Conservation (phyloP, 768 basidiomycete species). For the Pulveroboletus ravenelii region DNA sequence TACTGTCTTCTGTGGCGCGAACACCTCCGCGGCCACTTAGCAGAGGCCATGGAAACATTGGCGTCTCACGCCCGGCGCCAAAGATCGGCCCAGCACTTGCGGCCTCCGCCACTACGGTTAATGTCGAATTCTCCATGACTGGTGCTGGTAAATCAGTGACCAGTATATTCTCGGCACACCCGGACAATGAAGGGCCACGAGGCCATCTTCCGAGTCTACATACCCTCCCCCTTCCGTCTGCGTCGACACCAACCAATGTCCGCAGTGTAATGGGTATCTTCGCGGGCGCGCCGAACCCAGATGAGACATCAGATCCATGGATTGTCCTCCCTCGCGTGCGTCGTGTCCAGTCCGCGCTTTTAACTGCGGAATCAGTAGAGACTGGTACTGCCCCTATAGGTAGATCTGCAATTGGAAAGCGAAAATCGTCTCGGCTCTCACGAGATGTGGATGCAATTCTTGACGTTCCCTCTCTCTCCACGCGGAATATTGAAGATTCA, state of each 20-base stretch:
- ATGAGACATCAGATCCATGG: slow-evolving; percentile 60
- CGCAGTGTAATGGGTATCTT: slow-evolving; percentile 79
- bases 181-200: slow-evolving; percentile 15
- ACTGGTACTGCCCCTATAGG: slow-evolving; percentile 11
- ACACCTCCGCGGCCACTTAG: slow-evolving; percentile 26
- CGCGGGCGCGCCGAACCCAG: slow-evolving; percentile 69
- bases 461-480: slow-evolving; percentile 40
- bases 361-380: slow-evolving; percentile 18
- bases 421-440: slow-evolving; percentile 39
- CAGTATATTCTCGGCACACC: slow-evolving; percentile 34
- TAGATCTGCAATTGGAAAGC: slow-evolving; percentile 16
- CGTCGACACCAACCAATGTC: slow-evolving; percentile 16
- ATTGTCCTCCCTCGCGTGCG: slow-evolving; percentile 52
- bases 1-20: slow-evolving; percentile 12
- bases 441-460: slow-evolving; percentile 76
- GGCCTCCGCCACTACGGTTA: slow-evolving; percentile 88
- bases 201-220: slow-evolving; percentile 9
- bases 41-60: slow-evolving; percentile 21
- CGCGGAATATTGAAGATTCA: slow-evolving; percentile 27
- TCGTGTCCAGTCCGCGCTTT: slow-evolving; percentile 25
- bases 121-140: slow-evolving; percentile 87
- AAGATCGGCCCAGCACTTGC: slow-evolving; percentile 83
- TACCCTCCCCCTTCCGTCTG: slow-evolving; percentile 10
- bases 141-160: slow-evolving; percentile 56
- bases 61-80: slow-evolving; percentile 52